Conservation (phyloP, 257 asterid genomes). For the Penstemon eatonii region DNA sequence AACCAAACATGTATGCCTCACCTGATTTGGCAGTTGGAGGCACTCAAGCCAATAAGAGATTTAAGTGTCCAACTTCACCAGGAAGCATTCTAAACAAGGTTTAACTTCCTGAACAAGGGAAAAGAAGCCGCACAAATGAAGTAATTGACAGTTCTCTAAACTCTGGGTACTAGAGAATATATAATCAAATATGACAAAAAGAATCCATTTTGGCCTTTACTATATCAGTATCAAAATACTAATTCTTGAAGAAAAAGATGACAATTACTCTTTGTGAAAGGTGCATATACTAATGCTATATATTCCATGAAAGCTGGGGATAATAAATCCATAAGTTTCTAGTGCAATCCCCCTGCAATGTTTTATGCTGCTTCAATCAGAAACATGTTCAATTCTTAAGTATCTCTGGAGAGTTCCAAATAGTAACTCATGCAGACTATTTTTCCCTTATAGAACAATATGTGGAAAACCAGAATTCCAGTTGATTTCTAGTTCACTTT, state of each 20-base stretch:
- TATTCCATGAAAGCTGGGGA: constrained; percentile 1
- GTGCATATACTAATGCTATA: constrained; percentile 5
- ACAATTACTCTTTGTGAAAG: neutral
- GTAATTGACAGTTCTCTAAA: too few relatives aligned
- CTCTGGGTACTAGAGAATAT: constrained; percentile 24
- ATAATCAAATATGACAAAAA: neutral
- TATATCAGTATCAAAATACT: neutral
- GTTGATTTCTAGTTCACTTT: too few relatives aligned
- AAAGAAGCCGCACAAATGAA: constrained; percentile 40
- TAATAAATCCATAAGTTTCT: neutral
- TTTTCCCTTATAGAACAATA: too few relatives aligned
- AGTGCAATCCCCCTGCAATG: neutral
- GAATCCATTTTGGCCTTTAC: neutral
- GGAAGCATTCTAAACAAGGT: constrained; percentile 44
- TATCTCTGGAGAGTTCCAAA: neutral
- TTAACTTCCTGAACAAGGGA: constrained; percentile 55
- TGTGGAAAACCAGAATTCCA: too few relatives aligned
- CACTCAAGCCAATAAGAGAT: constrained; percentile 64
- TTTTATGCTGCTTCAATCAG: neutral
- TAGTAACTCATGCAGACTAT: neutral
- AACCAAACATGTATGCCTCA: constrained; percentile 44
- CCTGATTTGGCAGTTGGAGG: constrained; percentile 69
- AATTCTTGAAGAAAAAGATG: constrained; percentile 7
- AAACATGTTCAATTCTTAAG: neutral
- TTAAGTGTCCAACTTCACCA: constrained; percentile 66